Base-by-base conservation (phyloP, 2,329 filamentous ascomycete species). In the Talaromyces sp. region DNA sequence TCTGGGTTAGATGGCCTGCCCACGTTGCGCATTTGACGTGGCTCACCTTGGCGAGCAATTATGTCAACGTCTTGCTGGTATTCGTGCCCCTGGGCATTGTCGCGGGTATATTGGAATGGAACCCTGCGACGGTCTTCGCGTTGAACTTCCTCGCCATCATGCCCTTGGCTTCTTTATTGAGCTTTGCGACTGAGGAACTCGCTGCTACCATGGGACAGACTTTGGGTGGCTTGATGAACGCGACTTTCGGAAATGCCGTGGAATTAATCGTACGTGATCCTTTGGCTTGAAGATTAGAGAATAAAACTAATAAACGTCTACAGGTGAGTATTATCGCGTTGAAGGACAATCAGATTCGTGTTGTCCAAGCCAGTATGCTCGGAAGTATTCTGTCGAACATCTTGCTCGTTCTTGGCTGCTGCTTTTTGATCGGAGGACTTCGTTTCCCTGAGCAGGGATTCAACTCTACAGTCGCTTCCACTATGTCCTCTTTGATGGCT, bases 331-430 rank as follows among this genome's bases (percentile, higher is more conserved):
- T 98, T 69, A 89, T 98, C 67, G 95, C 95, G 18, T 84, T 99
- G 52, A 86, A 82, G 67, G 87, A 95, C 69, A 86, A 87, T 66
- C 90, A 98, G 78, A 96, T 97, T 72, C 88, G 93, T 70, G 93
- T 98, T 67, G 93, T 98, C n/a, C 95, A 98, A 79, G 90, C 93
- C 21, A 96, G 92, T 67, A 98, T 98, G 93, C 87, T 98, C 37
- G 93, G 95, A 55, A 96, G 91, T 71, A 96, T 98, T 69, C 82
- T 98, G 42, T 97, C 93, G 67, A 98, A 98, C 77, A 88, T 97
- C 67, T 84, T 98, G 7, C 86, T 98, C 23, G 93, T 92, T 54
- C 84, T 92, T 73, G 89, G 89, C 69, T 91, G 90, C 82, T 92
- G 89, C 76, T 92, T 92, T 79, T 81, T 92, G 67, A 84, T 90